Evolutionary conservation across 2,329 filamentous ascomycete genomes (phyloP), one percentile per base, ranked within the genome.

Genomic region (Epichloe sibirici): DNA sequence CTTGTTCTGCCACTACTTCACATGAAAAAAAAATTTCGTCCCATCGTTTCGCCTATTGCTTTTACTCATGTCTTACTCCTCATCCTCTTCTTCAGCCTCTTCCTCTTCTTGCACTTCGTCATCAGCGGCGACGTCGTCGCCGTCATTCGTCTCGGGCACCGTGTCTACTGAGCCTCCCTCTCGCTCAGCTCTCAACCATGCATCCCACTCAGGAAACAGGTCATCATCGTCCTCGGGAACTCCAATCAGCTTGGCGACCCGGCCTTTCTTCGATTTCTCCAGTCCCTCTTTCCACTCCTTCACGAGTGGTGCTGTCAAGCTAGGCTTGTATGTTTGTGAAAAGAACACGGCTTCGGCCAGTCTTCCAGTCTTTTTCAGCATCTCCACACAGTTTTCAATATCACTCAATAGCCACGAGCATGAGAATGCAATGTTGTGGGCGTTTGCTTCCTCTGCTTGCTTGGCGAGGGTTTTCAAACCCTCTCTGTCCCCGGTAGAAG

Each of bases 121-220:
- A 11, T 48, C 49, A 7, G 39, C 45, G n/a, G 43, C 25, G 12
- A 48, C 51, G 37, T 54, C 54, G 17, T 55, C 59, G 23, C 49
- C 48, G 4, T 31, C 43, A 25, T 51, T 51, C 8, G 34, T 50
- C 34, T 51, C 43, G 2, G 25, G 34, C 23, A 38, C 23, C n/a
- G 28, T 28, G 21, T 44, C 51, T 12, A 51, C 65, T 55, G 70
- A 65, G 3, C 74, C 75, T 3, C 86, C 86, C 61, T 90, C 83
- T 54, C 77, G 79, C 73, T 97, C 93, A 56, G 95, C 66, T 63
- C 79, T 77, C 60, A 97, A 66, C 74, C 88, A 96, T 68, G 93
- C 86, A 4, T 95, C 87, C 93, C 93, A 98, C 63, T 96, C 89
- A 0, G 91, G 91, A 72, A 98, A 98, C 60, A 98, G 77, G 3